phyloP scores from a whole-genome alignment of 345 rosid species.

The Hibiscus tridactylites region DNA sequence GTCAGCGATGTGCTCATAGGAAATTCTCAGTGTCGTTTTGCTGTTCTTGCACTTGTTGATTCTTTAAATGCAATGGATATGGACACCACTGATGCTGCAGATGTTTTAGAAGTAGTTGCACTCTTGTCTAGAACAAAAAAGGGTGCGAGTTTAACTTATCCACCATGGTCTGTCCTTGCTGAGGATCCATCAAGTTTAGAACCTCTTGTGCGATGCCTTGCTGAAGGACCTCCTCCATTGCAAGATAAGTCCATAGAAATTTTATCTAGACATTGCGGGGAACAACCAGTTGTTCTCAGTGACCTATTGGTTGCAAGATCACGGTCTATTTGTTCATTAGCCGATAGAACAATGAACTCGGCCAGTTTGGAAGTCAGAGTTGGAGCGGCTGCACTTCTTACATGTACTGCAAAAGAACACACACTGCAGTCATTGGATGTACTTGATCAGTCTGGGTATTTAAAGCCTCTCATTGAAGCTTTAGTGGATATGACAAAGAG shows the following conservation, averaged over 20 bases:
- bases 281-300: constrained; percentile 48
- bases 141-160: constrained; percentile 33
- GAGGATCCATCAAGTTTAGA: constrained; percentile 65
- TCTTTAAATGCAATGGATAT: constrained; percentile 47
- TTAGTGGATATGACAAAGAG: constrained; percentile 67
- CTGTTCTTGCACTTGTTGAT: constrained; percentile 55
- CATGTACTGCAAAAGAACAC: constrained; percentile 65
- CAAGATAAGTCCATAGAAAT: constrained; percentile 86
- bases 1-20: constrained; percentile 64
- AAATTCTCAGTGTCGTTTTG: constrained; percentile 50
- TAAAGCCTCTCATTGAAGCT: constrained; percentile 44
- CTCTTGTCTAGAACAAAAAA: constrained; percentile 56
- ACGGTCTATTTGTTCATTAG: constrained; percentile 43
- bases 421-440: constrained; percentile 45
- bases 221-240: constrained; percentile 51
- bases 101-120: constrained; percentile 63
- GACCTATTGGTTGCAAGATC: constrained; percentile 52
- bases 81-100: constrained; percentile 48
- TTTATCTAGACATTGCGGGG: constrained; percentile 71
- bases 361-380: constrained; percentile 63
- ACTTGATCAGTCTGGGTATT: constrained; percentile 52
- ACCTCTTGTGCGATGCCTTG: constrained; percentile 48
- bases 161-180: constrained; percentile 51
- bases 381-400: constrained; percentile 60
- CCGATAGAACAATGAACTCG: constrained; percentile 61